Evolutionary conservation across 2,329 filamentous ascomycete species (phyloP).

Genomic region (Huntiella savannae): DNA sequence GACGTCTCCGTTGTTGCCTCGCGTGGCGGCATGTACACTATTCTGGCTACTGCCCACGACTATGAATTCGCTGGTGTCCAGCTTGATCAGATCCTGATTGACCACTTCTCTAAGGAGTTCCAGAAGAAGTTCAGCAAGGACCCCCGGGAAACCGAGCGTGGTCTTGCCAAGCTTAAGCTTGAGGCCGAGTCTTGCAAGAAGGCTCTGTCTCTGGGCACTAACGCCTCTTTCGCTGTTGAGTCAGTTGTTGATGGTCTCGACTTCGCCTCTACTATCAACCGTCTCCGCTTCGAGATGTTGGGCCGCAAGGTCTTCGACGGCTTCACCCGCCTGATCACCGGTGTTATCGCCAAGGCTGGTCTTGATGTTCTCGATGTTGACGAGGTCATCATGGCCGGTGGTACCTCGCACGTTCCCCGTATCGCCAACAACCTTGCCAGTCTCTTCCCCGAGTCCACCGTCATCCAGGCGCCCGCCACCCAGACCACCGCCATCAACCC

Average conservation of each 20-base stretch:
- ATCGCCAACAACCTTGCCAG: conserved; percentile 62
- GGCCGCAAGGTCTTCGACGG: conserved; percentile 71
- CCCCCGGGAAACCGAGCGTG: conserved; percentile 61
- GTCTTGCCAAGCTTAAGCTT: conserved; percentile 77
- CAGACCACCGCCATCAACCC: conserved; percentile 68
- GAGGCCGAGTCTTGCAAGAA: conserved; percentile 88
- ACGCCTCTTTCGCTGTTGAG: conserved; percentile 85
- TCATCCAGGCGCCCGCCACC: conserved; percentile 68
- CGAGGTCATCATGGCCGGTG: conserved; percentile 84
- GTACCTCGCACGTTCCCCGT: conserved; percentile 82
- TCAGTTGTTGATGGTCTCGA: conserved; percentile 76
- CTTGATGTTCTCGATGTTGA: conserved; percentile 85
- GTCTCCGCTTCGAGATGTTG: conserved; percentile 79
- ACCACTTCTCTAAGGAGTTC: conserved; percentile 98
- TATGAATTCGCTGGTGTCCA: conserved; percentile 78
- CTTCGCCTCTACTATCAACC: conserved; percentile 81
- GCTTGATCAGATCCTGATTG: conserved; percentile 78
- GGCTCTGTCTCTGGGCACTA: conserved; percentile 69
- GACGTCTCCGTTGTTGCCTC: conserved; percentile 83
- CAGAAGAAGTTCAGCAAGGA: conserved; percentile 89
- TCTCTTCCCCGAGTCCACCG: conserved; percentile 66
- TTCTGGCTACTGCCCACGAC: conserved; percentile 84
- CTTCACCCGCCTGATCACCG: conserved; percentile 69
- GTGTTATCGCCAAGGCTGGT: conserved; percentile 76
- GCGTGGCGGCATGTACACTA: conserved; percentile 87